These are phyloP conservation scores for Globisporangium perplexum DNA, from an alignment of 352 stramenopile genomes.

Conservation along the genomic window DNA sequence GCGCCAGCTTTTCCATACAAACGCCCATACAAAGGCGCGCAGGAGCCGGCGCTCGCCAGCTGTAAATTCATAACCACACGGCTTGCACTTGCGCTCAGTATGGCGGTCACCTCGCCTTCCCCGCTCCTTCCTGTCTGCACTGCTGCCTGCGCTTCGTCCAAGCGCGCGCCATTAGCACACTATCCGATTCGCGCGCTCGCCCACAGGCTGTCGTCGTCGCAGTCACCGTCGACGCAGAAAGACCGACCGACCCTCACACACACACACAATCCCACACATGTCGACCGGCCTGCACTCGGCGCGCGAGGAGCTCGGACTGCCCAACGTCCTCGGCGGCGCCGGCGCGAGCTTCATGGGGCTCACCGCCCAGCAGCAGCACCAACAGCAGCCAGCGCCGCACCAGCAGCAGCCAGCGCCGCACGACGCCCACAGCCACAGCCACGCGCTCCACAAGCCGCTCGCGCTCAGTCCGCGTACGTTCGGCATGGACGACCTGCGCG, in stretches of 20 bases:
- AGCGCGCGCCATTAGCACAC: conserved; percentile 63
- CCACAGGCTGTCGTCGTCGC: background rate
- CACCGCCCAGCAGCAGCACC: conserved; percentile 20
- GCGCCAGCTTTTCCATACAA: conserved; percentile 2
- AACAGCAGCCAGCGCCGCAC: background rate
- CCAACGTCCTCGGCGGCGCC: conserved; percentile 22
- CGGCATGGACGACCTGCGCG: conserved; percentile 79
- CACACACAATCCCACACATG: conserved; percentile 19
- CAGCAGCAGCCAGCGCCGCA: background rate
- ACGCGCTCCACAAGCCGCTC: conserved; percentile 57
- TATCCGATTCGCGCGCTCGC: conserved; percentile 50
- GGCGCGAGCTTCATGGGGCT: conserved; percentile 16
- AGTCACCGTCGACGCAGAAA: background rate
- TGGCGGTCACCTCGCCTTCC: background rate
- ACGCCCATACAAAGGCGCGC: background rate
- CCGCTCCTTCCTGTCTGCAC: background rate
- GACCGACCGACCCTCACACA: too few relatives aligned
- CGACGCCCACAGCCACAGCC: conserved; percentile 8
- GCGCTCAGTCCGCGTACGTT: conserved; percentile 74
- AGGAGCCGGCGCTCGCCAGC: conserved; percentile 14
- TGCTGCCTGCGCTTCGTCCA: background rate
- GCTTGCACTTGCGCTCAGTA: conserved; percentile 6
- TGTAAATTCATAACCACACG: conserved; percentile 29
- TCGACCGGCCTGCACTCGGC: conserved; percentile 64
- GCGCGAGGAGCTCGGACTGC: conserved; percentile 61